These are phyloP conservation scores for Trichoderma arundinaceum DNA, from an alignment of 2,329 filamentous ascomycete genomes.

Conservation along the genomic window DNA sequence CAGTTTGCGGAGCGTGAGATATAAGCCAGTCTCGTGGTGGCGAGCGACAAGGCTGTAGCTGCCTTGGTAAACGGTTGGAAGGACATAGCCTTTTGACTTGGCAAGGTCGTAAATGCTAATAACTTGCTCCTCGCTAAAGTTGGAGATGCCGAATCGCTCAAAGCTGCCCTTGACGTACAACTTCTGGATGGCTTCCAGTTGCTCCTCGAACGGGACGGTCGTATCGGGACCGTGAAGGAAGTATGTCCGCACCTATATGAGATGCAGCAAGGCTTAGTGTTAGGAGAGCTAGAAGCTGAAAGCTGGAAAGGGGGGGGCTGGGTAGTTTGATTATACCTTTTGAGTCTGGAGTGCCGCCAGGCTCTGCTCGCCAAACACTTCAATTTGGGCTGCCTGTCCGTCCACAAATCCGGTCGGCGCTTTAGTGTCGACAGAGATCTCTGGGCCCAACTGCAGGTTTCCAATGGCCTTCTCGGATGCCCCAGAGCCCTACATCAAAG, in stretches of 20 bases:
- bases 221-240: constrained; percentile 65
- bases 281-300: background rate
- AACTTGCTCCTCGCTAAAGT: constrained; percentile 48
- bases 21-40: constrained; percentile 46
- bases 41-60: constrained; percentile 50
- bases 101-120: constrained; percentile 45
- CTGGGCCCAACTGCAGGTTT: background rate
- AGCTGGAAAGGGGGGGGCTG: no score
- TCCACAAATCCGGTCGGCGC: constrained; percentile 16
- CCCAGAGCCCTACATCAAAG: background rate
- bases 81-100: constrained; percentile 47
- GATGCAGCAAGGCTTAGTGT: background rate
- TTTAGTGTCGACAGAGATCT: constrained; percentile 26
- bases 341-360: constrained; percentile 15
- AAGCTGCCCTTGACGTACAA: constrained; percentile 59
- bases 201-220: constrained; percentile 61
- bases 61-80: constrained; percentile 53
- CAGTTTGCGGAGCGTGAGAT: constrained; percentile 52
- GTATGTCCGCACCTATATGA: constrained; percentile 50
- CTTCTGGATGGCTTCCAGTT: constrained; percentile 64
- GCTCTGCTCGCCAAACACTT: constrained; percentile 15
- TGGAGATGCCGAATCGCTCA: constrained; percentile 52
- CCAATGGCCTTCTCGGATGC: constrained; percentile 25
- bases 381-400: constrained; percentile 14
- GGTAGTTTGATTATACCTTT: background rate